A percentile compares a stretch with the other conserved stretches of the same genome.
Evolutionary conservation across 2,329 filamentous ascomycete species (phyloP).

Genomic region (Tolypocladium tundrense): DNA sequence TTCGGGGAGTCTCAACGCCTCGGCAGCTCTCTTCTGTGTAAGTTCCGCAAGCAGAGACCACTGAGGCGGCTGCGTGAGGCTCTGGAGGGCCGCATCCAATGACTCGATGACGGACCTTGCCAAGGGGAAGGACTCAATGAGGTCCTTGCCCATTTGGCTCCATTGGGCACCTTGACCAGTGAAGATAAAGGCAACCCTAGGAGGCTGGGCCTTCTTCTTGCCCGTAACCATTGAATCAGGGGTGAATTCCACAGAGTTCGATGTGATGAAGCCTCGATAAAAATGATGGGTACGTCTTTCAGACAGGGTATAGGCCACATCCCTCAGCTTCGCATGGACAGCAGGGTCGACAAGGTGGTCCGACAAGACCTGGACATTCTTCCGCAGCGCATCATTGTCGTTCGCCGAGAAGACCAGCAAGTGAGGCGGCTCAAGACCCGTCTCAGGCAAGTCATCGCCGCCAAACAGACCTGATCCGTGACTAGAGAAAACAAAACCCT

Average conservation of each 20-base stretch:
- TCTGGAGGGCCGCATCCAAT: too few relatives aligned
- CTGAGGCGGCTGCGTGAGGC: too few relatives aligned
- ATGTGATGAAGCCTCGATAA: not conserved
- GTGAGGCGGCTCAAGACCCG: not conserved
- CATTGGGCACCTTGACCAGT: not conserved
- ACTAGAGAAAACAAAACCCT: too few relatives aligned
- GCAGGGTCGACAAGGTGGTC: too few relatives aligned
- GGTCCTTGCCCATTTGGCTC: not conserved
- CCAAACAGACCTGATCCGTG: too few relatives aligned
- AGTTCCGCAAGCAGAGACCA: too few relatives aligned
- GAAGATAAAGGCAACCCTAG: not conserved
- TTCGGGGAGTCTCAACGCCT: not conserved
- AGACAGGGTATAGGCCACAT: not conserved
- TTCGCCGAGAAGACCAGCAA: not conserved
- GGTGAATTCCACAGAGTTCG: not conserved
- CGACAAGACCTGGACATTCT: constrained; percentile 4
- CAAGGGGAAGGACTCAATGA: too few relatives aligned
- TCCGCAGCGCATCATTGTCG: not conserved
- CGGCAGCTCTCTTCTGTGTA: too few relatives aligned
- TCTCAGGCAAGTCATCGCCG: too few relatives aligned
- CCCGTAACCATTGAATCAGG: too few relatives aligned
- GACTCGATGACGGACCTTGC: too few relatives aligned
- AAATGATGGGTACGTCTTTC: not conserved
- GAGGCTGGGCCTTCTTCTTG: not conserved
- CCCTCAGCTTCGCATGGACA: not conserved